Evolutionary conservation across 345 rosid genomes (phyloP).

Genomic region (Gossypium herbaceum): DNA sequence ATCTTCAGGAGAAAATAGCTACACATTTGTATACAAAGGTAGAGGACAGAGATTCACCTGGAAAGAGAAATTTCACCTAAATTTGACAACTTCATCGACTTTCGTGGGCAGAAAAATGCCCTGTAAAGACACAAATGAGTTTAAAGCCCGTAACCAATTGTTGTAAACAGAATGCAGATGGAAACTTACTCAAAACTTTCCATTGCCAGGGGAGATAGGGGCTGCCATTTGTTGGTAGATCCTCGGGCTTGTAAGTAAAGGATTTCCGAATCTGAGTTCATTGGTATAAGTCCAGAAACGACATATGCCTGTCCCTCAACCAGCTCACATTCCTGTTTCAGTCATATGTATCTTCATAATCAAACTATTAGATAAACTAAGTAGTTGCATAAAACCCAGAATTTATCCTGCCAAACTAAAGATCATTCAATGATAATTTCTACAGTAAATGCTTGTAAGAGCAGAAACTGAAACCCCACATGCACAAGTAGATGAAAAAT

Average conservation of each 20-base stretch:
- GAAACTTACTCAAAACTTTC: slow-evolving; percentile 54
- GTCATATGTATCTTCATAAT: background rate
- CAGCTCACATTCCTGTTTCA: slow-evolving; percentile 61
- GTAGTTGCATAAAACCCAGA: background rate
- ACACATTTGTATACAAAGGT: background rate
- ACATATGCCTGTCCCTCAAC: slow-evolving; percentile 80
- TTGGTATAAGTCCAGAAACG: slow-evolving; percentile 61
- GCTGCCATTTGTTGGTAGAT: slow-evolving; percentile 57
- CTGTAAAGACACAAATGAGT: slow-evolving; percentile 32
- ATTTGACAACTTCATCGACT: slow-evolving; percentile 44
- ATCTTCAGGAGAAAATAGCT: background rate
- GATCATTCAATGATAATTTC: background rate
- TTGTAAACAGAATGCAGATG: slow-evolving; percentile 11
- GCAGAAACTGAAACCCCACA: background rate
- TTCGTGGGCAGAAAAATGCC: slow-evolving; percentile 86
- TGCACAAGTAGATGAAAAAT: background rate
- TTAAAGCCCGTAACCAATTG: slow-evolving; percentile 4
- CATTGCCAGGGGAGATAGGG: slow-evolving; percentile 44
- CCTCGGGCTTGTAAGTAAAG: slow-evolving; percentile 87
- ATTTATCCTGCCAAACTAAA: slow-evolving; percentile 2
- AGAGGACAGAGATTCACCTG: slow-evolving; percentile 40
- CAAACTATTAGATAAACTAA: slow-evolving; percentile 8
- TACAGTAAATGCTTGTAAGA: background rate
- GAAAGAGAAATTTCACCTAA: slow-evolving; percentile 74
- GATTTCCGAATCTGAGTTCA: slow-evolving; percentile 50